Percentiles rank a stretch among this genome's conserved stretches.
Evolutionary conservation across 768 basidiomycete genomes (phyloP).

Genomic region (Russula earlei): DNA sequence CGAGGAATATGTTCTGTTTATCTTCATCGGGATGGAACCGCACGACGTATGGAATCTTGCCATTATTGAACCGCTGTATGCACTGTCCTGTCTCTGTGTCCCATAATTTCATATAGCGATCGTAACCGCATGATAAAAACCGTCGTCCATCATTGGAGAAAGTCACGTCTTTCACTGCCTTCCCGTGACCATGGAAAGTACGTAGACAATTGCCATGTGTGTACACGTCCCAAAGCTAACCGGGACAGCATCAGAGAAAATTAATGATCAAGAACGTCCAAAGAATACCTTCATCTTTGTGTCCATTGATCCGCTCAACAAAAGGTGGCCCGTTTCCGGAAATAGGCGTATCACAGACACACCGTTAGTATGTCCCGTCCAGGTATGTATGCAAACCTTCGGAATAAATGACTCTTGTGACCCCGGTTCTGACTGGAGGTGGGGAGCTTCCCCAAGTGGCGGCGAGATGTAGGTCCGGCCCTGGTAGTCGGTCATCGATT

Average conservation of each 20-base stretch:
- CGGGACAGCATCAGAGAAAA: not conserved
- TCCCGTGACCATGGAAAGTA: slow-evolving; percentile 94
- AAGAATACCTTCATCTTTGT: slow-evolving; percentile 86
- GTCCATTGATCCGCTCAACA: slow-evolving; percentile 95
- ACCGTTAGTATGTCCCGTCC: slow-evolving; percentile 96
- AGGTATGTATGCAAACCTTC: slow-evolving; percentile 92
- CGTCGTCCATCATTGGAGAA: slow-evolving; percentile 89
- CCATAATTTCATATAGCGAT: slow-evolving; percentile 98
- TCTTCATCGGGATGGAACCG: slow-evolving; percentile 94
- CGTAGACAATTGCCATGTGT: slow-evolving; percentile 93
- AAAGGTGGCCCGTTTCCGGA: slow-evolving; percentile 84
- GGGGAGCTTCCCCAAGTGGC: slow-evolving; percentile 79
- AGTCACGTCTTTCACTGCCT: slow-evolving; percentile 92
- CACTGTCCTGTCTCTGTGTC: slow-evolving; percentile 99
- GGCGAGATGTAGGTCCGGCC: slow-evolving; percentile 98
- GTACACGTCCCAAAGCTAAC: slow-evolving; percentile 94
- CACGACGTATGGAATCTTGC: slow-evolving; percentile 93
- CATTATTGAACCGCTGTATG: slow-evolving; percentile 92
- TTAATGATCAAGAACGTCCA: not conserved
- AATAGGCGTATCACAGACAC: slow-evolving; percentile 91
- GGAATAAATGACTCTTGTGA: slow-evolving; percentile 90
- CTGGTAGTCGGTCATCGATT: slow-evolving; percentile 93
- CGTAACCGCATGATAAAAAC: slow-evolving; percentile 91
- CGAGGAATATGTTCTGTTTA: slow-evolving; percentile 92
- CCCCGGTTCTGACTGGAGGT: slow-evolving; percentile 69